Conservation (phyloP, 2,329 filamentous ascomycete species). For the Fusarium sp. region DNA sequence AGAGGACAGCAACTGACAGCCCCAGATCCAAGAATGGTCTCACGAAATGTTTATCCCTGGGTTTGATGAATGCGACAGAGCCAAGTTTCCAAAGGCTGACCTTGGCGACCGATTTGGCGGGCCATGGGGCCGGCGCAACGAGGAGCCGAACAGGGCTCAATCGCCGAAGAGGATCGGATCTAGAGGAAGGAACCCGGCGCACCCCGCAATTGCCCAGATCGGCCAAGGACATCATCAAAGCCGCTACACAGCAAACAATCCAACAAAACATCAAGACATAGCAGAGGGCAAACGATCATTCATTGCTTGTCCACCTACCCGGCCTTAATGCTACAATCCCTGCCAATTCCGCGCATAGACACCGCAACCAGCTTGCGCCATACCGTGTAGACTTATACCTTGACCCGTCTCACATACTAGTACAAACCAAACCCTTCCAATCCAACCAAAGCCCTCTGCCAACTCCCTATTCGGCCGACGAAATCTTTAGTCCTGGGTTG, state of each 20-base stretch:
- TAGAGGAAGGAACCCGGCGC: neutral
- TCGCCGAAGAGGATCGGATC: conserved; percentile 37
- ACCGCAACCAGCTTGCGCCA: too few species aligned
- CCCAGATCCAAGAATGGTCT: neutral
- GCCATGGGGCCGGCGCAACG: conserved; percentile 29
- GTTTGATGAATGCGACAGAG: neutral
- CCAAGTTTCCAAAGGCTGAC: too few species aligned
- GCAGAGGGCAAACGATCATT: too few species aligned
- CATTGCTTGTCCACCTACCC: too few species aligned
- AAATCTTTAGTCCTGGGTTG: conserved; percentile 54
- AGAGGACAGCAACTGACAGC: too few species aligned
- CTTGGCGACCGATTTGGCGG: neutral
- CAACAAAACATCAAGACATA: too few species aligned
- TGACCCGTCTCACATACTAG: too few species aligned
- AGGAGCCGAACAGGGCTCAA: conserved; percentile 35
- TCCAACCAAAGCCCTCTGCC: neutral
- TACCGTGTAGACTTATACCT: too few species aligned
- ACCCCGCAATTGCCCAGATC: conserved; percentile 4
- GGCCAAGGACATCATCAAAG: conserved; percentile 14
- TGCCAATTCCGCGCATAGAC: too few species aligned
- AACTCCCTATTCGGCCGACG: conserved; percentile 29
- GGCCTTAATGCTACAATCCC: too few species aligned
- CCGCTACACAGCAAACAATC: neutral
- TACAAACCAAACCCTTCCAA: neutral
- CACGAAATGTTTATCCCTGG: neutral